These are phyloP conservation scores for Backusella circina DNA, from an alignment of 192 early-diverging fungal genomes.

Conservation along the genomic window DNA sequence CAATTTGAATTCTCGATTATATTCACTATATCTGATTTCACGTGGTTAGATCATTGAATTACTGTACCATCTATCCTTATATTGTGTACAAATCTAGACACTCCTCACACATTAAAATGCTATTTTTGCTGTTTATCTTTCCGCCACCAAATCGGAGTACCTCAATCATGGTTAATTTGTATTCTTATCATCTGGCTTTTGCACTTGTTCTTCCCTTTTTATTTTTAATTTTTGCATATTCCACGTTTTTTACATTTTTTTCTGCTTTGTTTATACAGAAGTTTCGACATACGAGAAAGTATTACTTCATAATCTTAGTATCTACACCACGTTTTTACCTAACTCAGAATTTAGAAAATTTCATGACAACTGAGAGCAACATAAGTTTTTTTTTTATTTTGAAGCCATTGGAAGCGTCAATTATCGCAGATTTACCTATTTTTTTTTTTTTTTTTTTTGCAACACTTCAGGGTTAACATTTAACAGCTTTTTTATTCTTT, in stretches of 20 bases:
- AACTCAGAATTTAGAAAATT: not conserved
- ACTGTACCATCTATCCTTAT: not conserved
- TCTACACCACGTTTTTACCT: not conserved
- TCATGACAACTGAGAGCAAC: not conserved
- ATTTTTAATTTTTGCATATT: not conserved
- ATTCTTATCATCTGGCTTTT: not conserved
- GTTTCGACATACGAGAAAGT: not conserved
- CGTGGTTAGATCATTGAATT: not conserved
- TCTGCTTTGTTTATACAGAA: not conserved
- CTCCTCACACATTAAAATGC: constrained; percentile 2
- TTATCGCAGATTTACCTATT: not conserved
- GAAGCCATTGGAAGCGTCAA: not conserved
- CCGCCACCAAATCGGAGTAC: not conserved
- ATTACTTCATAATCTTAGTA: not conserved
- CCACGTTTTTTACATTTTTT: not conserved
- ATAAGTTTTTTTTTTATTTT: not conserved
- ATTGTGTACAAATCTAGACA: not conserved
- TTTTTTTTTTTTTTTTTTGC: not conserved
- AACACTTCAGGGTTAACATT: not conserved
- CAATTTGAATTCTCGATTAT: not conserved
- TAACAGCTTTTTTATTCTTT: not conserved
- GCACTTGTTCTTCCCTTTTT: not conserved
- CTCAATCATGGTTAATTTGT: not conserved
- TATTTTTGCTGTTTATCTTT: not conserved
- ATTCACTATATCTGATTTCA: not conserved